A percentile compares a stretch with the other conserved stretches of the same genome.
These are phyloP conservation scores for Trifolium repens DNA, from an alignment of 306 rosid genomes.

Conservation along the genomic window DNA sequence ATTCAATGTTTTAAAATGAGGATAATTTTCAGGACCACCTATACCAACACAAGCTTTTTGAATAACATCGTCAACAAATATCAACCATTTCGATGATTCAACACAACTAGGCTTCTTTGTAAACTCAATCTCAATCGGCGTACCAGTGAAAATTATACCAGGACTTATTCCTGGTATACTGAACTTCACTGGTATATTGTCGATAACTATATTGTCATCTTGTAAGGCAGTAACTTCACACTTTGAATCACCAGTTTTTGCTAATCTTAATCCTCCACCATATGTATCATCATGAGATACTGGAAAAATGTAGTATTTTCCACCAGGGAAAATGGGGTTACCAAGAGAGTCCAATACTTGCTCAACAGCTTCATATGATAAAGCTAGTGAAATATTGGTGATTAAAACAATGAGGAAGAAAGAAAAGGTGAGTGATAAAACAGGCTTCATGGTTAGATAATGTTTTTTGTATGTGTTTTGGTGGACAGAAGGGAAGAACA, in stretches of 20 bases:
- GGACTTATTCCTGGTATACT: background rate
- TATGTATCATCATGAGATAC: background rate
- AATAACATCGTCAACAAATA: background rate
- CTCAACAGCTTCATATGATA: background rate
- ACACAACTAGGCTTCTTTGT: background rate
- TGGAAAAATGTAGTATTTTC: background rate
- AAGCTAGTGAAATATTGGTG: background rate
- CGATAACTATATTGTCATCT: background rate
- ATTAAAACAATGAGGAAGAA: constrained; percentile 4
- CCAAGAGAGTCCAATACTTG: background rate
- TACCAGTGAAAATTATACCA: constrained; percentile 1
- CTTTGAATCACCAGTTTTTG: background rate
- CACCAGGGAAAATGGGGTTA: background rate
- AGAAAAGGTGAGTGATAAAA: background rate
- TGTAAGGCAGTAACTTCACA: constrained; percentile 23
- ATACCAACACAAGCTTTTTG: constrained; percentile 5
- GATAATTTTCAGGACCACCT: constrained; percentile 21
- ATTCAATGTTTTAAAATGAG: background rate
- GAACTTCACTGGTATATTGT: background rate
- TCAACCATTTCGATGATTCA: background rate
- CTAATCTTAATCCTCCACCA: constrained; percentile 20
- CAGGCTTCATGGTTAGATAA: background rate
- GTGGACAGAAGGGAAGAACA: no score
- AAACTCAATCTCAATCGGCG: constrained; percentile 15
- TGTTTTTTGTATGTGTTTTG: no score